These are phyloP conservation scores for Cytospora piceicola DNA, from an alignment of 2,329 filamentous ascomycete genomes.

Conservation along the genomic window DNA sequence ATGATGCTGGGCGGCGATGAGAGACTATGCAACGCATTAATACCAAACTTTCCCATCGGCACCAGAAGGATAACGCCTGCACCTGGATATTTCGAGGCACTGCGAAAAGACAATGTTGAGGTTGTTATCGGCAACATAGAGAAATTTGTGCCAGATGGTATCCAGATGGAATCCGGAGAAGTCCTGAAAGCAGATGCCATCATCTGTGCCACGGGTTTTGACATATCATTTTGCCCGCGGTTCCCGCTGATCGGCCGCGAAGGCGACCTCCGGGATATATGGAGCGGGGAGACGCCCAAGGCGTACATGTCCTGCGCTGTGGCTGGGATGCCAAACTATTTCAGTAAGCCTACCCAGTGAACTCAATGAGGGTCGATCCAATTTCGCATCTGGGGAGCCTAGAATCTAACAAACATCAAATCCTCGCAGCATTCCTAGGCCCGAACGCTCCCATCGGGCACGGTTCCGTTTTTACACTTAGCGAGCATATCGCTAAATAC, in stretches of 20 bases:
- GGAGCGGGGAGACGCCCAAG: constrained; percentile 48
- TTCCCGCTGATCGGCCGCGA: constrained; percentile 54
- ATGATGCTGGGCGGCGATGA: constrained; percentile 52
- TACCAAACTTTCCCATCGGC: constrained; percentile 54
- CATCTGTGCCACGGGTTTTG: constrained; percentile 62
- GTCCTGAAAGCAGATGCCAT: constrained; percentile 58
- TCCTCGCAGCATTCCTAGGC: constrained; percentile 52
- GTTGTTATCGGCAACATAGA: constrained; percentile 52
- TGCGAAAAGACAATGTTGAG: constrained; percentile 52
- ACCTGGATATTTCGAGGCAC: constrained; percentile 52
- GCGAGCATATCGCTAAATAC: constrained; percentile 56
- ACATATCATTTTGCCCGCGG: constrained; percentile 55
- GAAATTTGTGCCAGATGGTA: constrained; percentile 50
- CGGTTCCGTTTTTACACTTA: constrained; percentile 55
- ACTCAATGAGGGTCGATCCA: neutral
- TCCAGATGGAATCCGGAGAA: constrained; percentile 52
- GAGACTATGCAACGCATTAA: constrained; percentile 53
- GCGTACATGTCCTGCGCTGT: constrained; percentile 60
- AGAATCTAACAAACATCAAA: constrained; percentile 15
- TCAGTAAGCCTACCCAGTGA: constrained; percentile 47
- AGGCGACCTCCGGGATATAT: constrained; percentile 56
- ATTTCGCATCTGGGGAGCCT: neutral
- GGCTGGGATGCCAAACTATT: constrained; percentile 58
- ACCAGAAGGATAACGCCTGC: constrained; percentile 56
- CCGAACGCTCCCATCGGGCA: constrained; percentile 57